Conservation (phyloP, 768 basidiomycete species). For the Boletus sensibilis region DNA sequence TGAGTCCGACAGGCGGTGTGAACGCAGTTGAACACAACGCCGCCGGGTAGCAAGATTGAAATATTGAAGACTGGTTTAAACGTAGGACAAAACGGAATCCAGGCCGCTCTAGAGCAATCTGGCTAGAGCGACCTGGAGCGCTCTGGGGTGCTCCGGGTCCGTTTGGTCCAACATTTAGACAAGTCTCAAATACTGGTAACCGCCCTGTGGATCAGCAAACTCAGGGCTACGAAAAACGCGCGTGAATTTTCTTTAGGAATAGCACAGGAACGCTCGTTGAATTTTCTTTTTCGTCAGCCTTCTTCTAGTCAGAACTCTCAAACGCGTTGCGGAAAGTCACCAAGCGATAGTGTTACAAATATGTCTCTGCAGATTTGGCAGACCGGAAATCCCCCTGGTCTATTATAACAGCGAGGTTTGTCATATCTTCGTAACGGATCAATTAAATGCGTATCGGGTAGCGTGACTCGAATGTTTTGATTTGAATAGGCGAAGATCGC, state of each 20-base stretch:
- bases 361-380: not conserved
- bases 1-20: not conserved
- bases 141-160: too few relatives aligned
- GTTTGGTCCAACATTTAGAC: too few relatives aligned
- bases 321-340: not conserved
- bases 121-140: too few relatives aligned
- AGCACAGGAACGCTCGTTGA: not conserved
- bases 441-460: slow-evolving; percentile 1
- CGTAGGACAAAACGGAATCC: too few relatives aligned
- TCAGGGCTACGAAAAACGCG: not conserved
- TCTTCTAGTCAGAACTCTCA: not conserved
- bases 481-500: slow-evolving; percentile 25
- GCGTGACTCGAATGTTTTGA: slow-evolving; percentile 7
- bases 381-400: not conserved
- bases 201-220: too few relatives aligned
- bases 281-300: not conserved
- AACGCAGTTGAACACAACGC: too few relatives aligned
- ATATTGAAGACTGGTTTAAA: too few relatives aligned
- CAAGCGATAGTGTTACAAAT: not conserved
- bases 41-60: too few relatives aligned
- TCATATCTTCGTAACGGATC: not conserved
- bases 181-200: too few relatives aligned
- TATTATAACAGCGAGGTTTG: not conserved
- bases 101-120: too few relatives aligned
- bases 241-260: not conserved